A percentile compares a stretch with the other conserved stretches of the same genome.
Conservation (phyloP, 2,329 filamentous ascomycete species). For the Alternaria sp. region DNA sequence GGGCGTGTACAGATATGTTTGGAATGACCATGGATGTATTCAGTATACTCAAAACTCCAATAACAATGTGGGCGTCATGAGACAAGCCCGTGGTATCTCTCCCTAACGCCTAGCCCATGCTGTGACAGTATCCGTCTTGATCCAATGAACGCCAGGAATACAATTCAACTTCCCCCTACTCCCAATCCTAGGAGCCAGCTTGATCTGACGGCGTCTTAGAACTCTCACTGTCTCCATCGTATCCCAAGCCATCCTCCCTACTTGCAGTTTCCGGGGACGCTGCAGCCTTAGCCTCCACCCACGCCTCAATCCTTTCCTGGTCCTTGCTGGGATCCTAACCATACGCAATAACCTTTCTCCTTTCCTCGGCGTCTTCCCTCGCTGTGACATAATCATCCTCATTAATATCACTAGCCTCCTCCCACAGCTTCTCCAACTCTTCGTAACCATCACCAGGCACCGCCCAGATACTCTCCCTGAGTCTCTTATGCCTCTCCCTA, state of each 20-base stretch:
- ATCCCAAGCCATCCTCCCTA: neutral
- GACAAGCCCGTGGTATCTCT: slow-evolving; percentile 42
- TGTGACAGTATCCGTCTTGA: neutral
- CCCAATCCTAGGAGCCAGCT: neutral
- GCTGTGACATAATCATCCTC: slow-evolving; percentile 84
- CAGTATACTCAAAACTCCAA: slow-evolving; percentile 28
- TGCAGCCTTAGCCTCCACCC: neutral
- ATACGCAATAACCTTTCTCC: slow-evolving; percentile 58
- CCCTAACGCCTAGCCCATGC: slow-evolving; percentile 42
- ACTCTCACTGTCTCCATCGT: neutral
- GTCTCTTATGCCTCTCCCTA: slow-evolving; percentile 88
- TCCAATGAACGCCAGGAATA: slow-evolving; percentile 15
- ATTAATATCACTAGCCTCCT: slow-evolving; percentile 84
- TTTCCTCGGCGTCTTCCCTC: slow-evolving; percentile 74
- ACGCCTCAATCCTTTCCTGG: neutral
- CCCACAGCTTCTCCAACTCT: slow-evolving; percentile 84
- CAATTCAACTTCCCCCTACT: neutral
- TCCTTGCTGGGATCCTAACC: slow-evolving; percentile 22
- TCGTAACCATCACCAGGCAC: slow-evolving; percentile 67
- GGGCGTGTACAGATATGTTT: slow-evolving; percentile 52
- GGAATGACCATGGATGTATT: slow-evolving; percentile 45
- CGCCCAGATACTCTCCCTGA: slow-evolving; percentile 93
- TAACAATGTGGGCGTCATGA: slow-evolving; percentile 29
- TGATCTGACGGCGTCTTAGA: neutral
- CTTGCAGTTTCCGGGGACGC: neutral